A percentile compares a stretch with the other conserved stretches of the same genome.
These are phyloP conservation scores for Vanrija humicola DNA, from an alignment of 1,284 basidiomycete species.

Conservation along the genomic window DNA sequence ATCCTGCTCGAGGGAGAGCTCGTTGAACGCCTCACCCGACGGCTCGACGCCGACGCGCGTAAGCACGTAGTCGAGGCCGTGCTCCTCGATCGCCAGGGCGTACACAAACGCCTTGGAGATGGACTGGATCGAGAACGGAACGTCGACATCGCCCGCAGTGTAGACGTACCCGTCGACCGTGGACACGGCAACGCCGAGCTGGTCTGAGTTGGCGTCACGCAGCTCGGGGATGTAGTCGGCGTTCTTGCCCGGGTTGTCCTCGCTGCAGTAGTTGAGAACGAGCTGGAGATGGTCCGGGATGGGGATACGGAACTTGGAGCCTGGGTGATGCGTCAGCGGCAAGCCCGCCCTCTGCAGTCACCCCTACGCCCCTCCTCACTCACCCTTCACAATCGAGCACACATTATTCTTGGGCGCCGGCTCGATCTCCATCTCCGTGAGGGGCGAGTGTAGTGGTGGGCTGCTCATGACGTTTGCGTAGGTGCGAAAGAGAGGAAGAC, in stretches of 20 bases:
- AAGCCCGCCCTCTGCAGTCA: no score
- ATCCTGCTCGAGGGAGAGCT: constrained; percentile 11
- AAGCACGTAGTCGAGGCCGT: constrained; percentile 5
- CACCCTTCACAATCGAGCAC: no score
- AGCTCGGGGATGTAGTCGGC: constrained; percentile 19
- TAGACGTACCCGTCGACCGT: constrained; percentile 17
- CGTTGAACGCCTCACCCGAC: constrained; percentile 18
- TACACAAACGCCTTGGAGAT: constrained; percentile 23
- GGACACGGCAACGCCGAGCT: constrained; percentile 3
- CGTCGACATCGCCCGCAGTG: constrained; percentile 10
- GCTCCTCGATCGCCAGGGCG: constrained; percentile 16
- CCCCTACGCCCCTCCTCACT: no score
- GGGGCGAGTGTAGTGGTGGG: no score
- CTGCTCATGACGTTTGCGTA: no score
- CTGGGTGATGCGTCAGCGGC: not conserved
- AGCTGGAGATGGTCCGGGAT: constrained; percentile 6
- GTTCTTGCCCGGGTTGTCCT: not conserved
- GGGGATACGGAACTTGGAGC: not conserved
- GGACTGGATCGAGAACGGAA: constrained; percentile 17
- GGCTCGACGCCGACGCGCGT: constrained; percentile 14
- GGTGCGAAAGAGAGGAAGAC: no score
- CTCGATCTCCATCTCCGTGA: no score
- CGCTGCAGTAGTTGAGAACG: not conserved
- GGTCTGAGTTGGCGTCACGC: constrained; percentile 7
- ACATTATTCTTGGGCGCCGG: no score